Conservation (phyloP, 192 early-diverging fungal species). For the Backusella mclennaniae region DNA sequence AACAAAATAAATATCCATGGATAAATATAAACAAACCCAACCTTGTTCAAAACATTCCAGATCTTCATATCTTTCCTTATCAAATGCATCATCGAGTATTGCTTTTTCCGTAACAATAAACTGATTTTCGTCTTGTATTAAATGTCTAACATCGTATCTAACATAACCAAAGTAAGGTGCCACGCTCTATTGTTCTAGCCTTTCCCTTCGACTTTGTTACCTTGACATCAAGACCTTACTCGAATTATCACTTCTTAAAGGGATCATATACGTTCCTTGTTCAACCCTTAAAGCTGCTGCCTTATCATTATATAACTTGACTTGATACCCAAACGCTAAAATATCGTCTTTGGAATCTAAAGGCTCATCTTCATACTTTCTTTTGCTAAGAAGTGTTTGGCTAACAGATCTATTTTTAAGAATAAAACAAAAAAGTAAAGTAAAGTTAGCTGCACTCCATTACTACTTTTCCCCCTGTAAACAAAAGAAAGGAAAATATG, state of each 20-base stretch:
- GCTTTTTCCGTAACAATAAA: slow-evolving; percentile 8
- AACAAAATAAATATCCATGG: neutral
- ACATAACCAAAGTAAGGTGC: neutral
- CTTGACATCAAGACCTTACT: slow-evolving; percentile 41
- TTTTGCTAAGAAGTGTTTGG: neutral
- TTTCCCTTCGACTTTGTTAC: slow-evolving; percentile 21
- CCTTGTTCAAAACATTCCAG: slow-evolving; percentile 49
- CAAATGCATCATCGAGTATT: slow-evolving; percentile 27
- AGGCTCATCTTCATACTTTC: slow-evolving; percentile 16
- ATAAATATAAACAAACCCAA: neutral
- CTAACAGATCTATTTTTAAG: neutral
- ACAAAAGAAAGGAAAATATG: neutral
- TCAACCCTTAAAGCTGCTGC: slow-evolving; percentile 36
- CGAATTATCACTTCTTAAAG: slow-evolving; percentile 39
- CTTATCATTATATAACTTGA: slow-evolving; percentile 44
- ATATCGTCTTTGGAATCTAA: slow-evolving; percentile 31
- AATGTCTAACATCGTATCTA: slow-evolving; percentile 65
- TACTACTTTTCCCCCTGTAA: neutral
- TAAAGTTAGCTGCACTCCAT: neutral
- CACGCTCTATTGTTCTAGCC: neutral
- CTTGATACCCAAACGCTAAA: slow-evolving; percentile 52
- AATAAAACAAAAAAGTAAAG: neutral
- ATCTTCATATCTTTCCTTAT: slow-evolving; percentile 59
- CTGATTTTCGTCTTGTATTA: slow-evolving; percentile 45
- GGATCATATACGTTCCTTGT: slow-evolving; percentile 37